Percentiles rank a stretch among this genome's conserved stretches.
phyloP scores from a whole-genome alignment of 768 basidiomycete genomes.

The Termitomyces sp. region DNA sequence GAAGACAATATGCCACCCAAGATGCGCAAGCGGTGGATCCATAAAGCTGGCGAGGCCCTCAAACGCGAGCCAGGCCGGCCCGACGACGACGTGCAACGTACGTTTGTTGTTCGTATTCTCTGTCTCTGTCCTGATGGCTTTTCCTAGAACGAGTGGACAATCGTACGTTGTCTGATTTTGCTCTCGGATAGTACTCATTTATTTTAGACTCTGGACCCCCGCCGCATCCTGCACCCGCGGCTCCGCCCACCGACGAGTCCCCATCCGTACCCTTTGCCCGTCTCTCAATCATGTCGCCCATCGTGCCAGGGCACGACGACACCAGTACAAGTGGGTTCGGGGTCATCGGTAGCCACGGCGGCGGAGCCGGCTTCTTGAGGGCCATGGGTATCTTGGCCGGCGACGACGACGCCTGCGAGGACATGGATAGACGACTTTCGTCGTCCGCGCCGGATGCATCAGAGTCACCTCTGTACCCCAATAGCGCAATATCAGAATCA shows the following conservation, averaged over 20 bases:
- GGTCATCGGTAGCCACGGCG: not conserved
- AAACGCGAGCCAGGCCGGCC: slow-evolving; percentile 4
- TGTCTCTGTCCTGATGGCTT: no score
- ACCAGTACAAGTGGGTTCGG: not conserved
- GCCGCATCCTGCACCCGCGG: not conserved
- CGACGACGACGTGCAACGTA: not conserved
- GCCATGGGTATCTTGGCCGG: not conserved
- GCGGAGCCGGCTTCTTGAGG: not conserved
- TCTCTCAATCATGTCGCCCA: slow-evolving; percentile 37
- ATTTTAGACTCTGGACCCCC: not conserved
- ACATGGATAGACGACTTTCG: no score
- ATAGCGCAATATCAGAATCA: no score
- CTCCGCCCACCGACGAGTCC: slow-evolving; percentile 19
- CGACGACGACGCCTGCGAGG: no score
- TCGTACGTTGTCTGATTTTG: no score
- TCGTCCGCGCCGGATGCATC: no score
- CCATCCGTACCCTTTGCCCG: slow-evolving; percentile 47
- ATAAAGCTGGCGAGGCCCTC: slow-evolving; percentile 20
- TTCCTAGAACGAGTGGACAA: no score
- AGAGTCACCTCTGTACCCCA: no score
- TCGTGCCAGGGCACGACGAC: slow-evolving; percentile 13
- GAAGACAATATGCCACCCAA: slow-evolving; percentile 52
- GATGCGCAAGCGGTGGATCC: slow-evolving; percentile 52
- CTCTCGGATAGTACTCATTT: no score
- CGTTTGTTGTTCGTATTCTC: not conserved